Evolutionary conservation across 176 grass and related monocot genomes (phyloP).

Genomic region (Ampelocalamus luodianensis): DNA sequence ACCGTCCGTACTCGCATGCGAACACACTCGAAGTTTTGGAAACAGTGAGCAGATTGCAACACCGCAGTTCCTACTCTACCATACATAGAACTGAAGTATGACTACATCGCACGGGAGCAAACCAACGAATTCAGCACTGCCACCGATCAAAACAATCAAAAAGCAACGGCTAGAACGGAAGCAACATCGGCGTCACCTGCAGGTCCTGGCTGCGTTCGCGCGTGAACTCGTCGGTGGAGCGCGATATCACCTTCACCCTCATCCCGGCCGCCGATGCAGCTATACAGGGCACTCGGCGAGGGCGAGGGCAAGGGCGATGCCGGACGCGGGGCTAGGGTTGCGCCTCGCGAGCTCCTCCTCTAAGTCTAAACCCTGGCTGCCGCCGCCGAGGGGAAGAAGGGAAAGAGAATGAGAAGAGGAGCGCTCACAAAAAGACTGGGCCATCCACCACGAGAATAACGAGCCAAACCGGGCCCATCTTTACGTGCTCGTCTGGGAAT

Average conservation of each 20-base stretch:
- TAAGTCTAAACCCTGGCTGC: neutral
- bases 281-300: neutral
- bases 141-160: neutral
- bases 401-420: neutral
- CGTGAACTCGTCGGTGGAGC: conserved; percentile 93
- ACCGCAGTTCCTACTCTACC: neutral
- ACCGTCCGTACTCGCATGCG: no score
- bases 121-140: neutral
- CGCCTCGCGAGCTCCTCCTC: neutral
- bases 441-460: neutral
- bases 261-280: conserved; percentile 31
- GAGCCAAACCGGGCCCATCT: neutral
- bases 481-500: neutral
- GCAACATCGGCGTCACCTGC: conserved; percentile 44
- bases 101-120: neutral
- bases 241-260: conserved; percentile 97
- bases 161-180: neutral
- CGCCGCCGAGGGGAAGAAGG: neutral
- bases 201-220: conserved; percentile 90
- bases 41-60: neutral
- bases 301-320: neutral
- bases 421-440: neutral
- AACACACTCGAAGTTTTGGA: neutral
- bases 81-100: neutral
- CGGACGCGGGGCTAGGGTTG: neutral